Conservation (phyloP, 2,329 filamentous ascomycete genomes). For the Talaromyces sp. region DNA sequence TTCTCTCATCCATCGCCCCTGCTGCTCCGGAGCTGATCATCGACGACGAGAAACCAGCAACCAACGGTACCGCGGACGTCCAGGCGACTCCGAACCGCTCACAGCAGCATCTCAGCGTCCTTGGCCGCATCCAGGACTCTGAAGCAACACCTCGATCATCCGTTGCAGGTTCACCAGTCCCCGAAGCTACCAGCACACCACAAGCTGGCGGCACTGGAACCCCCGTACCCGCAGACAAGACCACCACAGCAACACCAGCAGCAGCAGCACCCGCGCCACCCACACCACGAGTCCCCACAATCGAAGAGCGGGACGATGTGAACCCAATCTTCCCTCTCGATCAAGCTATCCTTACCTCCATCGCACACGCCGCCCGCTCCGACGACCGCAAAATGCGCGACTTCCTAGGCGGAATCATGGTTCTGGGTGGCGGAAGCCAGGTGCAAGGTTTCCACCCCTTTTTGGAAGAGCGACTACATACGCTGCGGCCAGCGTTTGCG, state of each 20-base stretch:
- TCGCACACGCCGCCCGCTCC: conserved; percentile 76
- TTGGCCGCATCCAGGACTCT: conserved; percentile 62
- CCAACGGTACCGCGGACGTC: conserved; percentile 20
- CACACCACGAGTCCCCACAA: conserved; percentile 37
- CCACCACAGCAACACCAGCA: background rate
- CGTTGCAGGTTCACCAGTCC: conserved; percentile 79
- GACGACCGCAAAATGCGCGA: conserved; percentile 93
- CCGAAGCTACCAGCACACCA: conserved; percentile 75
- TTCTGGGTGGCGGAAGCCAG: conserved; percentile 80
- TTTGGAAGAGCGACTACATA: conserved; percentile 75
- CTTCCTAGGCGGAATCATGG: conserved; percentile 83
- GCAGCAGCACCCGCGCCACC: conserved; percentile 13
- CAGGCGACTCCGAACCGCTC: conserved; percentile 45
- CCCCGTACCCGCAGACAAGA: conserved; percentile 29
- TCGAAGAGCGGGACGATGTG: conserved; percentile 67
- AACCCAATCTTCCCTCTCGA: conserved; percentile 81
- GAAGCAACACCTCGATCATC: conserved; percentile 80
- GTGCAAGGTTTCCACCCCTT: conserved; percentile 73
- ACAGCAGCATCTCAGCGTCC: conserved; percentile 61
- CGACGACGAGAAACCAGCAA: conserved; percentile 26
- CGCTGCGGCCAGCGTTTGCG: conserved; percentile 54
- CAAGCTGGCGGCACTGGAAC: conserved; percentile 38
- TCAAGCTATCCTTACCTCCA: conserved; percentile 81
- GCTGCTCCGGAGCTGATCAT: conserved; percentile 23
- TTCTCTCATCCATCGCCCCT: conserved; percentile 50